Percentiles rank a stretch among this genome's conserved stretches.
Conservation (phyloP, 306 rosid species). For the Vigna mungo region DNA sequence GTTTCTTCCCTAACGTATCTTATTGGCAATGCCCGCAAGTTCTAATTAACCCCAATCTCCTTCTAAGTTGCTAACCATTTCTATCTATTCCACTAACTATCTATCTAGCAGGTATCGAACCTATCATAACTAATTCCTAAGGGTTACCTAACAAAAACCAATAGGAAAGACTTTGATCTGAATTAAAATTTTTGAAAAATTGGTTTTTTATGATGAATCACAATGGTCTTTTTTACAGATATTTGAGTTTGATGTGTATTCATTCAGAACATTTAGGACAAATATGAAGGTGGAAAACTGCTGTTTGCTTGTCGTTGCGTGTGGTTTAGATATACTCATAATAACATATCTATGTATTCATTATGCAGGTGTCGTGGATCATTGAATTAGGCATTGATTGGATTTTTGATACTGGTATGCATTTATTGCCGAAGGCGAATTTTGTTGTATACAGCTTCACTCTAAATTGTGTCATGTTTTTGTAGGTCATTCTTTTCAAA, state of each 20-base stretch:
- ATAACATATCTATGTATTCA: constrained; percentile 35
- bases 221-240: not conserved
- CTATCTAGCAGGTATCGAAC: not conserved
- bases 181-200: not conserved
- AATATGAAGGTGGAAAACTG: constrained; percentile 4
- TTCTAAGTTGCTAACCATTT: not conserved
- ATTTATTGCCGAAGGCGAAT: constrained; percentile 33
- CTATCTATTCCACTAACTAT: not conserved
- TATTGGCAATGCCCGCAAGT: not conserved
- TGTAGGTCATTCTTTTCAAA: constrained; percentile 36
- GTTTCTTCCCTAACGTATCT: not conserved
- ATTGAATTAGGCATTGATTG: constrained; percentile 64
- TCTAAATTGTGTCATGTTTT: constrained; percentile 30
- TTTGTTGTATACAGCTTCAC: constrained; percentile 31
- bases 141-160: not conserved
- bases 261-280: constrained; percentile 9
- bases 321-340: not conserved
- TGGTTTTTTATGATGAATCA: not conserved
- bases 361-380: constrained; percentile 91
- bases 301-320: constrained; percentile 19
- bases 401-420: constrained; percentile 52
- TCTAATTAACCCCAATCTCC: not conserved
- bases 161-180: not conserved
- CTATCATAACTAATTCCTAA: not conserved
- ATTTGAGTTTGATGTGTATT: constrained; percentile 24